These are phyloP conservation scores for Thuidium tamariscinum DNA, from an alignment of 225 moss, liverwort and hornwort species.

Conservation along the genomic window DNA sequence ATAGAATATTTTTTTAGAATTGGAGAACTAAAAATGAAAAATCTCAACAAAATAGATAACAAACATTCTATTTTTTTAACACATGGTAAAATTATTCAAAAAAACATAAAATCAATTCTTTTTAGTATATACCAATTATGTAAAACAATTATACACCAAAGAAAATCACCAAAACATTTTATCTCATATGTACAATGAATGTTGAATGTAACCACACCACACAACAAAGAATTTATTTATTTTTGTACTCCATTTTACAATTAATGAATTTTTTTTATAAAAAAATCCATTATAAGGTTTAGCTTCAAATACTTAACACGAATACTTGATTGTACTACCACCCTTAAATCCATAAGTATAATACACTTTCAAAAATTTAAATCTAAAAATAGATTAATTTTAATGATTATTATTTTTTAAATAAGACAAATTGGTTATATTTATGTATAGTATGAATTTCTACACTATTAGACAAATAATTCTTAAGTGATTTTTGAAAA, in stretches of 20 bases:
- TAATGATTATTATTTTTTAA: not conserved
- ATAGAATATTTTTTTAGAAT: not conserved
- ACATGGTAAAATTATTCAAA: not conserved
- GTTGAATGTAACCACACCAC: no score
- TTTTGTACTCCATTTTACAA: not conserved
- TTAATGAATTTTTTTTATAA: accelerated
- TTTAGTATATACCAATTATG: not conserved
- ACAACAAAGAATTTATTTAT: no score
- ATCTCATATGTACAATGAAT: not conserved
- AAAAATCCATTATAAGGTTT: not conserved
- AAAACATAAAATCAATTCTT: not conserved
- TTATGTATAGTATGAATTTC: no score
- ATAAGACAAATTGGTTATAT: not conserved
- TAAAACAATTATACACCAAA: not conserved
- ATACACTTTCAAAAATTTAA: not conserved
- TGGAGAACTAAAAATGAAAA: not conserved
- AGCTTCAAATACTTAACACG: not conserved
- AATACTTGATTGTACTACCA: not conserved
- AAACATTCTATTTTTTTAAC: accelerated
- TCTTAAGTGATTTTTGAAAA: not conserved
- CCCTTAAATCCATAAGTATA: accelerated
- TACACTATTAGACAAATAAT: accelerated
- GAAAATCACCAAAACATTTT: not conserved
- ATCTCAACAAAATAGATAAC: not conserved
- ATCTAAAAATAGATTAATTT: not conserved